Conservation (phyloP, 768 basidiomycete genomes). For the Cyclocybe cylindracea region DNA sequence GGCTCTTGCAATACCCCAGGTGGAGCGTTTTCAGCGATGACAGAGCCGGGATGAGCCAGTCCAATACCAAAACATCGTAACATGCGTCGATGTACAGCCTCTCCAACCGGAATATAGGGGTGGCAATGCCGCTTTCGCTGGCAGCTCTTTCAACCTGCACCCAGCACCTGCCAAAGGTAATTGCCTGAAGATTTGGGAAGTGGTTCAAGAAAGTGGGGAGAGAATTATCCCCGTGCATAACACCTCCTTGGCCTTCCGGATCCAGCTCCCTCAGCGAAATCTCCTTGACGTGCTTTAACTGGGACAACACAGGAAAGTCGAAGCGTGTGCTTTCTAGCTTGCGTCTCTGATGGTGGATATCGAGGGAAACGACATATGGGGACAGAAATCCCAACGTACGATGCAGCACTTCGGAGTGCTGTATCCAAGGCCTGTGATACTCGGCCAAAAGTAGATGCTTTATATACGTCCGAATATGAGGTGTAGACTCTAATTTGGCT, state of each 20-base stretch:
- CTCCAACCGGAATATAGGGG: not conserved
- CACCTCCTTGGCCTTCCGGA: no score
- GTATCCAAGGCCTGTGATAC: conserved; percentile 13
- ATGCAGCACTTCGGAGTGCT: conserved; percentile 3
- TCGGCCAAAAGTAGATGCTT: conserved; percentile 8
- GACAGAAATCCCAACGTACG: conserved; percentile 5
- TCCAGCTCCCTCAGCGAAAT: conserved; percentile 6
- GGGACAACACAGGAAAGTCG: conserved; percentile 3
- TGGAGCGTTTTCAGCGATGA: not conserved
- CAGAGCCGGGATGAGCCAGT: conserved; percentile 3
- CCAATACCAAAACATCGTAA: not conserved
- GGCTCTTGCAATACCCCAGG: not conserved
- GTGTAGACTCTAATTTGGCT: not conserved
- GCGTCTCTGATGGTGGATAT: conserved; percentile 5
- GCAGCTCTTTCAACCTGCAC: not conserved
- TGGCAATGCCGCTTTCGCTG: not conserved
- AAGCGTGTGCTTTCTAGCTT: conserved; percentile 3
- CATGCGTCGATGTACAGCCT: not conserved
- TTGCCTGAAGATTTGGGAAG: conserved; percentile 12
- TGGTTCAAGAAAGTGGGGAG: conserved; percentile 12
- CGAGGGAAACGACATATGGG: conserved; percentile 8
- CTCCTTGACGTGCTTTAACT: conserved; percentile 4
- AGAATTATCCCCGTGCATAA: not conserved
- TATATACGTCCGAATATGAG: conserved; percentile 9
- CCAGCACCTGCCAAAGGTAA: conserved; percentile 7